Base-by-base conservation (phyloP, 1,139 yeast genomes). In the Pichia sp. region DNA sequence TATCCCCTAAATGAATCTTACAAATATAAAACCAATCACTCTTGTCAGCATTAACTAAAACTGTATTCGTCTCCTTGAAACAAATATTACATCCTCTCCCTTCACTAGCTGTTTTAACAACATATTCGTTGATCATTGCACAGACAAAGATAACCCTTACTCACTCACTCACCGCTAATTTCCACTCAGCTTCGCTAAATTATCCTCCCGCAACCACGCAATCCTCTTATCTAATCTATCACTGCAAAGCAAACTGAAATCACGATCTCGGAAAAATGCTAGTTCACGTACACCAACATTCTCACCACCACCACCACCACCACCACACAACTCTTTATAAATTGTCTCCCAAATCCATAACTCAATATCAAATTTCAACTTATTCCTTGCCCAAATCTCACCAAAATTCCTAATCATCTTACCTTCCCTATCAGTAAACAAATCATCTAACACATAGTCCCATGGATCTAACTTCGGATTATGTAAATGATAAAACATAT, bases 1-100 rank as follows among this genome's bases (percentile, higher is more conserved):
- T 58, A 52, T 75, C 80, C 15, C 50, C 52, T 34, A 74, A 55
- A 55, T 75, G 80, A 10, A 59, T 45, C 2, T 58, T 57, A 53
- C 81, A 75, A 1, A 68, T 61, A 50, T 73, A 73, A 53, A 74
- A 72, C 61, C 72, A 74, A 51, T 73, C 46, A 6, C 52, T 57
- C 38, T 62, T 60, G 24, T 51, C 42, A 3, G 61, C 51, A 8
- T 72, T 60, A 7, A 74, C 55, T 31, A 75, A 52, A 3, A 74
- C 79, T 1, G 67, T 54, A 4, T 59, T 40, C 0, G 74, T 55
- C 1, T 76, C 69, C 49, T 71, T 72, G 54, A 59, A 74, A 56
- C 81, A 75, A 12, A 74, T 56, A 21, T 49, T 44, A 52, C 81
- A 75, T 1, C 79, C 55, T 49, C 65, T 69, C n/a, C n/a, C n/a